These are phyloP conservation scores for Microascus cirrosus DNA, from an alignment of 2,329 filamentous ascomycete species.

Conservation along the genomic window DNA sequence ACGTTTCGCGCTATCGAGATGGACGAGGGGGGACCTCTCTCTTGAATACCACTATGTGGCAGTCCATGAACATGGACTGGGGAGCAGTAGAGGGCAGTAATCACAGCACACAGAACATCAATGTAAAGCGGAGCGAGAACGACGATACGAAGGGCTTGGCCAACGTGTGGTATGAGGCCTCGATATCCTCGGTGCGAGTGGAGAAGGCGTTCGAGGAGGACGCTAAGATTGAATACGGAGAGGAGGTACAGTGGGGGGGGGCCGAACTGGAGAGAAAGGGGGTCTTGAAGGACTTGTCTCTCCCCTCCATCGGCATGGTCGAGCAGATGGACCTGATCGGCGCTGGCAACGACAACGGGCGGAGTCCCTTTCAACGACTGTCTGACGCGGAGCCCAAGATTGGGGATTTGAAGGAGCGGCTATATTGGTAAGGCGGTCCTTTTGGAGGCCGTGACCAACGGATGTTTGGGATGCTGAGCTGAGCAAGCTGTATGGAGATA, in stretches of 20 bases:
- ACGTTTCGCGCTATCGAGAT: conserved; percentile 1
- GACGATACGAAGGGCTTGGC: neutral
- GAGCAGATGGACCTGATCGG: conserved; percentile 19
- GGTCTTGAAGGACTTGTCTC: conserved; percentile 14
- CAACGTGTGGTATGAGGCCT: conserved; percentile 5
- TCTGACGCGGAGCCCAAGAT: neutral
- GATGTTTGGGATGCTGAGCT: neutral
- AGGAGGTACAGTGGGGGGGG: conserved; percentile 13
- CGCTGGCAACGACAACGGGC: conserved; percentile 14
- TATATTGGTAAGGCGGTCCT: neutral
- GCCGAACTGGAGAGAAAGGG: conserved; percentile 12
- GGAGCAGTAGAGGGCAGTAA: neutral
- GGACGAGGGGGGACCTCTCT: neutral
- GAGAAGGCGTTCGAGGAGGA: conserved; percentile 15
- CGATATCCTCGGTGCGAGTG: neutral
- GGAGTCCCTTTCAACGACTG: neutral
- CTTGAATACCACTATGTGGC: conserved; percentile 1
- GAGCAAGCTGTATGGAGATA: neutral
- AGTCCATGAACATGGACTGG: neutral
- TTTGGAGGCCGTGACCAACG: neutral
- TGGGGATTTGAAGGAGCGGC: neutral
- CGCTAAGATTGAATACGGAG: conserved; percentile 13
- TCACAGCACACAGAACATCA: neutral
- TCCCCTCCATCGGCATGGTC: conserved; percentile 17
- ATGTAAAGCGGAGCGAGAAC: neutral